phyloP scores from a whole-genome alignment of 495 filamentous ascomycete species.

The Hypoxylon perforatum region DNA sequence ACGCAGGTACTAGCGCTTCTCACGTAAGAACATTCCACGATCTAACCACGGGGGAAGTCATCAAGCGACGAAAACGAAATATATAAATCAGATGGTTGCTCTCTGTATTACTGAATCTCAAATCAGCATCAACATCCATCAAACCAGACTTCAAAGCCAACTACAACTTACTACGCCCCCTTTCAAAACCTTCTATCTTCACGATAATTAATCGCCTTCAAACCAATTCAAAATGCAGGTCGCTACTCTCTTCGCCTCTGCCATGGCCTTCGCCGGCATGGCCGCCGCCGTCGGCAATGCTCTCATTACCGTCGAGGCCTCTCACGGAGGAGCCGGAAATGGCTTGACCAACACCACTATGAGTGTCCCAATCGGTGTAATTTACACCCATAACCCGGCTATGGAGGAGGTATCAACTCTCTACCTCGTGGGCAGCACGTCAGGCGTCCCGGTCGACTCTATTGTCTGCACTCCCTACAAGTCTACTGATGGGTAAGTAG shows the following conservation, averaged over 20 bases:
- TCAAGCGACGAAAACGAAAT: neutral
- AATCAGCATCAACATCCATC: constrained; percentile 21
- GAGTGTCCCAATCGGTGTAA: neutral
- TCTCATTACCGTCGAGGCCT: constrained; percentile 25
- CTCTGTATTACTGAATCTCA: constrained; percentile 23
- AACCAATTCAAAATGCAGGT: constrained; percentile 37
- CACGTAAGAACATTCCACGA: constrained; percentile 17
- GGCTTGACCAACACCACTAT: constrained; percentile 29
- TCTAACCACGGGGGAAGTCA: neutral
- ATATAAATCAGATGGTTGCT: constrained; percentile 24
- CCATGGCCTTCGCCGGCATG: constrained; percentile 26
- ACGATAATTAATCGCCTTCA: neutral
- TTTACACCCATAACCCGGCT: neutral
- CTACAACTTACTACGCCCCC: constrained; percentile 10
- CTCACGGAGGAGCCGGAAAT: constrained; percentile 30
- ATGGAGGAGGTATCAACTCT: constrained; percentile 32
- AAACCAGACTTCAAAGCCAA: constrained; percentile 17
- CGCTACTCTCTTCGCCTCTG: constrained; percentile 24
- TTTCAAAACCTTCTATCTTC: constrained; percentile 15
- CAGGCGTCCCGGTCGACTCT: constrained; percentile 2
- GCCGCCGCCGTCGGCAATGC: neutral
- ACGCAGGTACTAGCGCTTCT: constrained; percentile 14
- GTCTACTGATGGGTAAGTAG: constrained; percentile 14
- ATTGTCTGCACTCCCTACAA: constrained; percentile 29
- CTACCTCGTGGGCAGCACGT: constrained; percentile 22